phyloP scores from a whole-genome alignment of 805 yeast genomes.

The Candida pseudoglaebosa region DNA sequence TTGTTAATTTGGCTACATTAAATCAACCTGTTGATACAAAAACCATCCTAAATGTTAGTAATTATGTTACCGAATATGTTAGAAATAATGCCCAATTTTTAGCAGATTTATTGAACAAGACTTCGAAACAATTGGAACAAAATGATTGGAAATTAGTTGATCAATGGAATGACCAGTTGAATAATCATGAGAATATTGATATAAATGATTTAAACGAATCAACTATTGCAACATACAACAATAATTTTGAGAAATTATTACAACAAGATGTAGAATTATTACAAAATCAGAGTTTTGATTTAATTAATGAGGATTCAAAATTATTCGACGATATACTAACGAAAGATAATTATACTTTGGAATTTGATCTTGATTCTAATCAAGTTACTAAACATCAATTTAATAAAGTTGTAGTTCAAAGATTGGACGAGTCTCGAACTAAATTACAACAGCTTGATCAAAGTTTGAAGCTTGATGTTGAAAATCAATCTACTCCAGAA shows the following conservation, averaged over 20 bases:
- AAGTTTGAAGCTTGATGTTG: conserved; percentile 9
- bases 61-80: conserved; percentile 49
- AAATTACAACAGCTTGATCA: conserved; percentile 11
- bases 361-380: conserved; percentile 13
- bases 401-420: conserved; percentile 12
- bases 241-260: conserved; percentile 11
- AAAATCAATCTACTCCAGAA: conserved; percentile 10
- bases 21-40: conserved; percentile 53
- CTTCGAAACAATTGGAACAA: conserved; percentile 29
- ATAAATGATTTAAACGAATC: conserved; percentile 9
- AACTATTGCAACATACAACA: conserved; percentile 1
- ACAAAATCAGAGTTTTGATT: conserved; percentile 1
- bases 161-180: conserved; percentile 17
- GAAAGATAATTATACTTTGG: conserved; percentile 11
- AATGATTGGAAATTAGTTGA: conserved; percentile 37
- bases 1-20: conserved; percentile 56
- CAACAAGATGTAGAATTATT: conserved; percentile 11
- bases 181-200: conserved; percentile 16
- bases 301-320: conserved; percentile 10
- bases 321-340: conserved; percentile 14
- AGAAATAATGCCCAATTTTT: conserved; percentile 55
- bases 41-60: conserved; percentile 48
- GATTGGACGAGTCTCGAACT: conserved; percentile 12
- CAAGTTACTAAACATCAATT: conserved; percentile 15
- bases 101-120: conserved; percentile 50